Percentiles rank a stretch among this genome's conserved stretches.
Evolutionary conservation across 23 red algal genomes (phyloP).

Genomic region (Cyanidiococcus yangmingshanensis): DNA sequence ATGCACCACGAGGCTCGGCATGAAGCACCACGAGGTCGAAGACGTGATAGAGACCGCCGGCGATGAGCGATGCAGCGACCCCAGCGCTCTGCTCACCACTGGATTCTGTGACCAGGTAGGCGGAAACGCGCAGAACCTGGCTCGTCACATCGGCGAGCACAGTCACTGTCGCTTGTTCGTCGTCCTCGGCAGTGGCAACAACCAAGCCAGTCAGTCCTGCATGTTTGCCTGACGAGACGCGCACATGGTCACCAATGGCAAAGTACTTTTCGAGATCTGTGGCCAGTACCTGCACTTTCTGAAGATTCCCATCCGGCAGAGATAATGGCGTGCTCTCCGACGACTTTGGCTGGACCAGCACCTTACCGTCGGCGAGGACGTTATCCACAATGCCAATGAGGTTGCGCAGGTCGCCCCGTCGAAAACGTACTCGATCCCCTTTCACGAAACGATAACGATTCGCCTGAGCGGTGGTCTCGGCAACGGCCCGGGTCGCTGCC

Average conservation of each 20-base stretch:
- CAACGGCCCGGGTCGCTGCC: neutral
- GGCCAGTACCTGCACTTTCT: slow-evolving; percentile 13
- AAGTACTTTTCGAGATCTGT: slow-evolving; percentile 75
- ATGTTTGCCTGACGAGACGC: slow-evolving; percentile 46
- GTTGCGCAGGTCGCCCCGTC: slow-evolving; percentile 28
- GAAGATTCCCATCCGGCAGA: neutral
- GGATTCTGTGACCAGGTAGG: slow-evolving; percentile 17
- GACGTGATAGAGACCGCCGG: slow-evolving; percentile 33
- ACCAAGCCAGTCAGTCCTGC: slow-evolving; percentile 73
- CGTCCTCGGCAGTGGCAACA: slow-evolving; percentile 30
- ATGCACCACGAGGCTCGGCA: slow-evolving; percentile 37
- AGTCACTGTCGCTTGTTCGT: slow-evolving; percentile 21
- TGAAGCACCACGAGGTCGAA: slow-evolving; percentile 84
- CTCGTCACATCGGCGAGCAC: slow-evolving; percentile 67
- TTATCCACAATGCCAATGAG: slow-evolving; percentile 19
- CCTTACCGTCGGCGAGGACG: slow-evolving; percentile 7
- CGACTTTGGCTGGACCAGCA: neutral
- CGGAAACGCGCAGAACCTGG: slow-evolving; percentile 57
- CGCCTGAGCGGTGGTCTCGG: neutral
- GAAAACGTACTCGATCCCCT: slow-evolving; percentile 12
- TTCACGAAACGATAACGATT: slow-evolving; percentile 1
- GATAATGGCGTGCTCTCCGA: neutral
- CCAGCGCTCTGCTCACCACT: slow-evolving; percentile 11
- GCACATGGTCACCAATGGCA: slow-evolving; percentile 58
- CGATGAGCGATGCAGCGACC: neutral